phyloP scores from a whole-genome alignment of 768 basidiomycete genomes.

The Hypholoma sublateritium region DNA sequence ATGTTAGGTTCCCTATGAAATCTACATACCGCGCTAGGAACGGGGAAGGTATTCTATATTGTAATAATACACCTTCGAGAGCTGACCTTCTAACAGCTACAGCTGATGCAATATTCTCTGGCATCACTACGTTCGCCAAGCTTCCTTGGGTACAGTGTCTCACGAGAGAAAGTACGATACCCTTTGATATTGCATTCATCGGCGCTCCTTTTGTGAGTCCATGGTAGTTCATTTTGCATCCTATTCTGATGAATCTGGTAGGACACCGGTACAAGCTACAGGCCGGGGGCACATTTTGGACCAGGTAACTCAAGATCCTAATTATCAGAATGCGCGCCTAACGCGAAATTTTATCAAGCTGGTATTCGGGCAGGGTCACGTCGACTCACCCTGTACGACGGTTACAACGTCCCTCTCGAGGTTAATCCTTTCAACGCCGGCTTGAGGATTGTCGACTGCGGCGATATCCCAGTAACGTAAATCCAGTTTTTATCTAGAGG shows the following conservation, averaged over 20 bases:
- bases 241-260: conserved; percentile 19
- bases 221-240: neutral
- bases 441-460: conserved; percentile 72
- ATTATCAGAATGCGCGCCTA: neutral
- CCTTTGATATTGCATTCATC: conserved; percentile 81
- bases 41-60: conserved; percentile 50
- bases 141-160: conserved; percentile 85
- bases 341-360: conserved; percentile 28
- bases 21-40: conserved; percentile 53
- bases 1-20: conserved; percentile 66
- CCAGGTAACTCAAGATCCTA: conserved; percentile 37
- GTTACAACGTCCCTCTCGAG: conserved; percentile 74
- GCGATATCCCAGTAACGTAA: conserved; percentile 72
- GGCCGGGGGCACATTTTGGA: conserved; percentile 84
- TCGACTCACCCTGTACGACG: conserved; percentile 71
- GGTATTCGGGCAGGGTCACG: conserved; percentile 82
- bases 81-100: conserved; percentile 46
- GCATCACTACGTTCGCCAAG: conserved; percentile 83
- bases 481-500: conserved; percentile 6
- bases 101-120: conserved; percentile 78
- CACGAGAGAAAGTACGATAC: conserved; percentile 51
- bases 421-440: conserved; percentile 73
- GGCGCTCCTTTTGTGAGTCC: conserved; percentile 71
- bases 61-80: neutral
- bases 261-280: conserved; percentile 76